Conservation (phyloP, 768 basidiomycete genomes). For the Butyriboletus loyo region DNA sequence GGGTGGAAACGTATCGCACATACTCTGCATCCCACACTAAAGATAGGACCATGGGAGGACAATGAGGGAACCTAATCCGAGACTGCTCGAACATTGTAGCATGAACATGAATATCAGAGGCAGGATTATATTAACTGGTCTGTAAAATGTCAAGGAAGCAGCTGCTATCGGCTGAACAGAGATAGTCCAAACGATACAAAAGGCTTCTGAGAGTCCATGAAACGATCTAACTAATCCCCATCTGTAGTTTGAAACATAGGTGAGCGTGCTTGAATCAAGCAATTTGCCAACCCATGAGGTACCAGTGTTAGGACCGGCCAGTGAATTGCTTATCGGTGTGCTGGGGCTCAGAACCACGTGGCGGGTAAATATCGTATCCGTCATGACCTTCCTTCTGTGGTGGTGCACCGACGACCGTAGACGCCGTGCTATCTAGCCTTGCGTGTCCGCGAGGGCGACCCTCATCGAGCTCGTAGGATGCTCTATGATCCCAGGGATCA, state of each 20-base stretch:
- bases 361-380: slow-evolving; percentile 20
- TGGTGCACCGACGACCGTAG: slow-evolving; percentile 53
- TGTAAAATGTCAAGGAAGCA: not conserved
- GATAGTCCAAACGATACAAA: not conserved
- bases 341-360: slow-evolving; percentile 32
- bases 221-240: not conserved
- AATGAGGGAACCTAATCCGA: slow-evolving; percentile 9
- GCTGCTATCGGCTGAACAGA: not conserved
- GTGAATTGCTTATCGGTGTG: slow-evolving; percentile 30
- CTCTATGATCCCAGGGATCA: slow-evolving; percentile 69
- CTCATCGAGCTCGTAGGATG: slow-evolving; percentile 41
- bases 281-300: not conserved
- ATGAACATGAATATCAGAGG: not conserved
- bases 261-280: not conserved
- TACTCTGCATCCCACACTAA: slow-evolving; percentile 15
- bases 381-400: slow-evolving; percentile 44
- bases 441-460: slow-evolving; percentile 44
- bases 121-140: not conserved
- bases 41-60: slow-evolving; percentile 32
- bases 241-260: not conserved
- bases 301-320: slow-evolving; percentile 25
- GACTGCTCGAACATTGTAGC: not conserved
- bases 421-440: slow-evolving; percentile 56
- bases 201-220: slow-evolving; percentile 8
- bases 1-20: slow-evolving; percentile 29